Percentiles rank a stretch among this genome's conserved stretches.
Evolutionary conservation across 73 alveolate species (phyloP).

Genomic region (Paramecium caudatum): DNA sequence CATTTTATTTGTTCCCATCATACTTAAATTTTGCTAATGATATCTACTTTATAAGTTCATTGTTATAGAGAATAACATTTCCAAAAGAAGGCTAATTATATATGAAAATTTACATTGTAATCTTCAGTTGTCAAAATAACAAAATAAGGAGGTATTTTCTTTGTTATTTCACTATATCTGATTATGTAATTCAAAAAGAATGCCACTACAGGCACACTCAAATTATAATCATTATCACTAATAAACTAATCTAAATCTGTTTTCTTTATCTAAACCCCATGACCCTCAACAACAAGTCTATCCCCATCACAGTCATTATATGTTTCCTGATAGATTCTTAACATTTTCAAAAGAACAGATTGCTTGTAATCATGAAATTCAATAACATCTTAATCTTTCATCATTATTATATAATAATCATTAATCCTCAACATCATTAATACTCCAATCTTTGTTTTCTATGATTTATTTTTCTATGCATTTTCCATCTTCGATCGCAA

Average conservation of each 20-base stretch:
- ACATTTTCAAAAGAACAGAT: neutral
- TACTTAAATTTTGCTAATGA: conserved; percentile 38
- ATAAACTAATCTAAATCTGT: conserved; percentile 1
- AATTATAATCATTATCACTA: neutral
- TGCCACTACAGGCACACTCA: neutral
- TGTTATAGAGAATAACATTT: conserved; percentile 7
- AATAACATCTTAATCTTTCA: conserved; percentile 40
- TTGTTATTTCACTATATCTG: neutral
- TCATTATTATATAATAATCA: conserved; percentile 11
- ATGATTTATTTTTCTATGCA: no score
- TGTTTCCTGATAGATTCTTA: neutral
- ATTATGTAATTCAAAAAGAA: conserved; percentile 43
- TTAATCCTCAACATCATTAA: no score
- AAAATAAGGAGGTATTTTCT: conserved; percentile 56
- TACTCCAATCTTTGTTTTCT: no score
- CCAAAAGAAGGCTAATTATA: conserved; percentile 42
- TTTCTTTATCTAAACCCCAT: neutral
- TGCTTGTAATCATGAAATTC: conserved; percentile 52
- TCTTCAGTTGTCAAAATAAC: conserved; percentile 10
- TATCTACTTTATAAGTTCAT: neutral
- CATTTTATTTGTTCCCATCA: conserved; percentile 31
- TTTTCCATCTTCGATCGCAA: no score
- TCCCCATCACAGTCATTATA: conserved; percentile 47
- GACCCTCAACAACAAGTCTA: neutral
- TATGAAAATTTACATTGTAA: conserved; percentile 16